These are phyloP conservation scores for Elongisporangium prolatum DNA, from an alignment of 352 stramenopile species.

Conservation along the genomic window DNA sequence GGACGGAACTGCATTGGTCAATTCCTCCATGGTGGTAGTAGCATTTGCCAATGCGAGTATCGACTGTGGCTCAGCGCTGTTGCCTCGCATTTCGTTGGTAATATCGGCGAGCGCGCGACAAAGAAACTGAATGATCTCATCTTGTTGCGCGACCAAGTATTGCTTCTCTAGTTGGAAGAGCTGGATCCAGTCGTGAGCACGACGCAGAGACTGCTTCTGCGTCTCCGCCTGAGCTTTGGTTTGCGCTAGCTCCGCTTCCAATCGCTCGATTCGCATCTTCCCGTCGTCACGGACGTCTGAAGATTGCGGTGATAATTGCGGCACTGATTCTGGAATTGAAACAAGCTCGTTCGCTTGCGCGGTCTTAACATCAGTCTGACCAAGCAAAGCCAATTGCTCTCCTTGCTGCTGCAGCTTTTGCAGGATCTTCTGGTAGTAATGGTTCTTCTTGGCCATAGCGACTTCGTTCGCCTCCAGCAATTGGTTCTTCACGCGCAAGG, in stretches of 20 bases:
- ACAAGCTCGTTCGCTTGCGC: too few species aligned
- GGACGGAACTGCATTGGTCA: slow-evolving; percentile 21
- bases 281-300: too few species aligned
- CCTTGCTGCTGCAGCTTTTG: slow-evolving; percentile 40
- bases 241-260: slow-evolving; percentile 1
- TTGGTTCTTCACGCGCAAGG: slow-evolving; percentile 41
- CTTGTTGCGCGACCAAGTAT: slow-evolving; percentile 51
- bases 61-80: too few species aligned
- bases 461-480: slow-evolving; percentile 47
- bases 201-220: slow-evolving; percentile 24
- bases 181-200: slow-evolving; percentile 41
- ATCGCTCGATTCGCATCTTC: too few species aligned
- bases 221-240: slow-evolving; percentile 8
- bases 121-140: slow-evolving; percentile 66
- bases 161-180: slow-evolving; percentile 52
- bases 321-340: too few species aligned
- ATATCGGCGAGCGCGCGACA: slow-evolving; percentile 33
- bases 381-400: slow-evolving; percentile 1
- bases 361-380: too few species aligned
- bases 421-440: slow-evolving; percentile 70
- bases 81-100: slow-evolving; percentile 5
- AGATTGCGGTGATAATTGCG: too few species aligned
- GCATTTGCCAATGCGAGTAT: slow-evolving; percentile 15
- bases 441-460: slow-evolving; percentile 57
- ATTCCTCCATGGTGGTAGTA: slow-evolving; percentile 32